Percentiles rank a stretch among this genome's conserved stretches.
Evolutionary conservation across 495 filamentous ascomycete genomes (phyloP).

Genomic region (Penicillium roqueforti): DNA sequence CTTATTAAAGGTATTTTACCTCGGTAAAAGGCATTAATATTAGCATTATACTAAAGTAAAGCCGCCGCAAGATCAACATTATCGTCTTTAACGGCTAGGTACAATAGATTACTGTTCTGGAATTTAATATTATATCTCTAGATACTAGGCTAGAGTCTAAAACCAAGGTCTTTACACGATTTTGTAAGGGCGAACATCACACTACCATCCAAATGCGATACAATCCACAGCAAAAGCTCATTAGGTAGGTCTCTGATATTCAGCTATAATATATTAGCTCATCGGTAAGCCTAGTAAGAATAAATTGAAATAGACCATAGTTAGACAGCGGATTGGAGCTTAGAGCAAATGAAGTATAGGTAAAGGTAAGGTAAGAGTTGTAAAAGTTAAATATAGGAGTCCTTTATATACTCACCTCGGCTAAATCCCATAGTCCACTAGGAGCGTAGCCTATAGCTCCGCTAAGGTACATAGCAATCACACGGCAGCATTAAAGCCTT

Average conservation of each 20-base stretch:
- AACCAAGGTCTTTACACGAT: background rate
- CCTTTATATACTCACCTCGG: conserved; percentile 2
- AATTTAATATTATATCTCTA: conserved; percentile 10
- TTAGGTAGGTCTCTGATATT: background rate
- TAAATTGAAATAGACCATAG: background rate
- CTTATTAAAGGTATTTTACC: conserved; percentile 8
- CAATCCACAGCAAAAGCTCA: conserved; percentile 3
- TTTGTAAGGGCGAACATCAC: background rate
- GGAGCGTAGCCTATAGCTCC: background rate
- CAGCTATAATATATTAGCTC: background rate
- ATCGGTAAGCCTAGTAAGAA: background rate
- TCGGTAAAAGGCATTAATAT: conserved; percentile 14
- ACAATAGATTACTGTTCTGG: conserved; percentile 12
- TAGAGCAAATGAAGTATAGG: background rate
- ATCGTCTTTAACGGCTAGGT: conserved; percentile 10
- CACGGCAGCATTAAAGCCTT: background rate
- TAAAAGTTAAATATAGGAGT: background rate
- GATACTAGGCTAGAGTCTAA: conserved; percentile 3
- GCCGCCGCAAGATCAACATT: conserved; percentile 1
- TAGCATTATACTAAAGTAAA: conserved; percentile 6
- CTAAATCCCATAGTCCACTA: background rate
- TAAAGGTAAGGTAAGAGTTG: background rate
- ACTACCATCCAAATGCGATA: conserved; percentile 6
- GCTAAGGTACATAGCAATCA: background rate
- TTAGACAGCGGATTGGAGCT: background rate